Evolutionary conservation across 805 yeast genomes (phyloP).

Genomic region (Middelhovenomyces tepae): DNA sequence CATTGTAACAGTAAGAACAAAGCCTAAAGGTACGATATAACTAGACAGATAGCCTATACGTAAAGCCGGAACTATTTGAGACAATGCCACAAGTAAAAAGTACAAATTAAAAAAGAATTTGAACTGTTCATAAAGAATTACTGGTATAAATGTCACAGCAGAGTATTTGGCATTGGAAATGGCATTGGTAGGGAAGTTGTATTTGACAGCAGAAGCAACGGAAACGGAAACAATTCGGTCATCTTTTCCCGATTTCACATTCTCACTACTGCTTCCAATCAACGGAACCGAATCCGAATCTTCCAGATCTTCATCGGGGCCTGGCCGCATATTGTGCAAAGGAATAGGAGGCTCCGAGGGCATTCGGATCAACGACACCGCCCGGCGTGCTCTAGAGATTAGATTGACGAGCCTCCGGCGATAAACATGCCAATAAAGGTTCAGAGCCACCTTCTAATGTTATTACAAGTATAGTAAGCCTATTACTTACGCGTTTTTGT

Average conservation of each 20-base stretch:
- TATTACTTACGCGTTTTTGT: no score
- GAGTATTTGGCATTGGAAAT: conserved; percentile 92
- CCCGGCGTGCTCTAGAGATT: no score
- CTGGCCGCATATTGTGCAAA: no score
- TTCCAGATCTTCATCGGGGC: not conserved
- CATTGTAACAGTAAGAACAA: conserved; percentile 90
- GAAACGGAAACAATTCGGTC: not conserved
- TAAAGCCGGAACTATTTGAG: conserved; percentile 82
- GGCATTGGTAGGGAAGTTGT: conserved; percentile 51
- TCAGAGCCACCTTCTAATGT: no score
- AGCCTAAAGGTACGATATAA: conserved; percentile 87
- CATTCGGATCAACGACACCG: no score
- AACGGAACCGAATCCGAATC: no score
- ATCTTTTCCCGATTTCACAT: not conserved
- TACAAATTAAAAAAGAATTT: conserved; percentile 92
- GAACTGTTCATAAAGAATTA: conserved; percentile 89
- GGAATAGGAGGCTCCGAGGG: no score
- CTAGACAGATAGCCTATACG: conserved; percentile 91
- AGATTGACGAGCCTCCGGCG: no score
- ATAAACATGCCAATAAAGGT: no score
- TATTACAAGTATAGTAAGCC: no score
- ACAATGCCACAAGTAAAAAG: conserved; percentile 84
- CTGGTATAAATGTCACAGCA: conserved; percentile 78
- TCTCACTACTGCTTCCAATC: no score
- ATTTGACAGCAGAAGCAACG: not conserved